Percentiles rank a stretch among this genome's conserved stretches.
phyloP scores from a whole-genome alignment of 805 yeast genomes.

The Barnettozyma californica region DNA sequence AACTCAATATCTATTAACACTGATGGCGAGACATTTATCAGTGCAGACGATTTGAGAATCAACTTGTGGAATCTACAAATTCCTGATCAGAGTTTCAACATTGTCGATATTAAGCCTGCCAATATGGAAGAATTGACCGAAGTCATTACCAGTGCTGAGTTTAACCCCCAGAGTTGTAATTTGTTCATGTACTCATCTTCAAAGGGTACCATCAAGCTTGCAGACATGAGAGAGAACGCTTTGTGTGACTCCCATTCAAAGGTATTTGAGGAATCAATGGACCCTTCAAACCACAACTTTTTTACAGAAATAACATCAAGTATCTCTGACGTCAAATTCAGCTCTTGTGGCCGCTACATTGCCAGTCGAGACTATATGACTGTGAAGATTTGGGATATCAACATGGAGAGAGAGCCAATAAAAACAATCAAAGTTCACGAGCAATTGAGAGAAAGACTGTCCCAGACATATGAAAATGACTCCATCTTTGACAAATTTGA shows the following conservation, averaged over 20 bases:
- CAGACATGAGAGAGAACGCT: slow-evolving; percentile 95
- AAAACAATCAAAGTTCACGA: slow-evolving; percentile 95
- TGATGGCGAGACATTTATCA: slow-evolving; percentile 92
- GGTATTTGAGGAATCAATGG: slow-evolving; percentile 87
- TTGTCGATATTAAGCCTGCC: slow-evolving; percentile 95
- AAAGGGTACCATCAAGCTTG: slow-evolving; percentile 90
- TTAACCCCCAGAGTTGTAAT: slow-evolving; percentile 91
- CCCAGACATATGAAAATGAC: slow-evolving; percentile 97
- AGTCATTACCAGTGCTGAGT: slow-evolving; percentile 93
- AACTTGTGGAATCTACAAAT: slow-evolving; percentile 93
- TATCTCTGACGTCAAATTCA: slow-evolving; percentile 89
- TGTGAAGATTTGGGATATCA: slow-evolving; percentile 96
- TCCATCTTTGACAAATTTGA: slow-evolving; percentile 98
- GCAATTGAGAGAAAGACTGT: slow-evolving; percentile 83
- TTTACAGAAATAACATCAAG: slow-evolving; percentile 96
- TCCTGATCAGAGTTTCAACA: slow-evolving; percentile 93
- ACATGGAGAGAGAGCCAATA: slow-evolving; percentile 93
- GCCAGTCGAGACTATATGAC: slow-evolving; percentile 97
- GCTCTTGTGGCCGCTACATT: slow-evolving; percentile 87
- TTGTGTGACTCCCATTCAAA: slow-evolving; percentile 86
- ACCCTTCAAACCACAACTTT: slow-evolving; percentile 88
- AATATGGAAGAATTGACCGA: slow-evolving; percentile 99
- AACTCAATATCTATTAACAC: slow-evolving; percentile 91
- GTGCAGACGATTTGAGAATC: slow-evolving; percentile 90
- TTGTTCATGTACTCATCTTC: slow-evolving; percentile 92